A percentile compares a stretch with the other conserved stretches of the same genome.
Evolutionary conservation across 2,329 filamentous ascomycete species (phyloP).

Genomic region (Gnomoniopsis smithogilvyi): DNA sequence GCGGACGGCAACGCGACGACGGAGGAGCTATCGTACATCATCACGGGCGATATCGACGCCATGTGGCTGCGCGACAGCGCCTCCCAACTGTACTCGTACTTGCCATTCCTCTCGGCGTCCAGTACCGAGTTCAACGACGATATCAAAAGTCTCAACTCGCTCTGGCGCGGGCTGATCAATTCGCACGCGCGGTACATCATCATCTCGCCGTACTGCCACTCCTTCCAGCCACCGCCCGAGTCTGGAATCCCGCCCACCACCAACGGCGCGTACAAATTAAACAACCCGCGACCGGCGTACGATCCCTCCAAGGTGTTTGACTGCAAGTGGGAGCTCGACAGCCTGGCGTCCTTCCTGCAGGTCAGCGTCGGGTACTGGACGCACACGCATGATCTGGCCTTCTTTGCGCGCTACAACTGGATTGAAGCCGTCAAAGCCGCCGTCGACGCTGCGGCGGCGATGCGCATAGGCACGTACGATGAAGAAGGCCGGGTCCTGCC

Average conservation of each 20-base stretch:
- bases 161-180: slow-evolving; percentile 71
- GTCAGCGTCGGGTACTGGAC: slow-evolving; percentile 74
- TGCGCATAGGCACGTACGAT: slow-evolving; percentile 68
- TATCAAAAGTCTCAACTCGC: slow-evolving; percentile 62
- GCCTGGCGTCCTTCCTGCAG: slow-evolving; percentile 80
- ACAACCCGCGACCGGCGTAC: slow-evolving; percentile 59
- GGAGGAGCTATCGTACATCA: slow-evolving; percentile 71
- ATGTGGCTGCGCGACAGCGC: slow-evolving; percentile 87
- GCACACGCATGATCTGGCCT: slow-evolving; percentile 55
- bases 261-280: slow-evolving; percentile 58
- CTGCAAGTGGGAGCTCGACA: slow-evolving; percentile 92
- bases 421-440: slow-evolving; percentile 65
- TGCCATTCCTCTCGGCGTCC: slow-evolving; percentile 53
- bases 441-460: slow-evolving; percentile 60
- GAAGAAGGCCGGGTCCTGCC: slow-evolving; percentile 47
- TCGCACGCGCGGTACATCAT: slow-evolving; percentile 67
- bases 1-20: slow-evolving; percentile 34
- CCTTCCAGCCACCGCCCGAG: slow-evolving; percentile 81
- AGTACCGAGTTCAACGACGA: slow-evolving; percentile 49
- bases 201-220: slow-evolving; percentile 78
- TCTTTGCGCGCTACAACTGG: slow-evolving; percentile 60
- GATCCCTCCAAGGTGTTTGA: slow-evolving; percentile 71
- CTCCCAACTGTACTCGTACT: slow-evolving; percentile 69
- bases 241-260: slow-evolving; percentile 59
- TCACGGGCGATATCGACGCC: slow-evolving; percentile 81